These are phyloP conservation scores for Cercospora sp. DNA, from an alignment of 2,329 filamentous ascomycete species.

Conservation along the genomic window DNA sequence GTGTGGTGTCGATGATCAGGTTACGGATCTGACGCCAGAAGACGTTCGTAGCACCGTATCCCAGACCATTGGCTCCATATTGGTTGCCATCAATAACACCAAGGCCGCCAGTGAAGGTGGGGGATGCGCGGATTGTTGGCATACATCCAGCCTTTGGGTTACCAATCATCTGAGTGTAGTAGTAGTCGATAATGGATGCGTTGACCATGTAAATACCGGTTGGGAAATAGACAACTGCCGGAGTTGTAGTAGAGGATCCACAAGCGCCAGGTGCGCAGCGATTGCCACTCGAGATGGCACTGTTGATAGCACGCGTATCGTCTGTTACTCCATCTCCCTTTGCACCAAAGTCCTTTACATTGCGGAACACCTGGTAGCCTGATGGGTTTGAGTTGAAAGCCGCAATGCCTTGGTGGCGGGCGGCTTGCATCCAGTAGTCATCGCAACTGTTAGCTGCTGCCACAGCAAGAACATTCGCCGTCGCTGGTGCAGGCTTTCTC, in stretches of 20 bases:
- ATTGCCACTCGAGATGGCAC: slow-evolving; percentile 43
- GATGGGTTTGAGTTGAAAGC: slow-evolving; percentile 48
- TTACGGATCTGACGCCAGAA: slow-evolving; percentile 68
- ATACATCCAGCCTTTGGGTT: slow-evolving; percentile 53
- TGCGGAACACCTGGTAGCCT: slow-evolving; percentile 50
- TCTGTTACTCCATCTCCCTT: slow-evolving; percentile 53
- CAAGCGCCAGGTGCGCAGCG: slow-evolving; percentile 46
- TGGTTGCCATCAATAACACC: slow-evolving; percentile 60
- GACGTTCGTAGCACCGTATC: slow-evolving; percentile 55
- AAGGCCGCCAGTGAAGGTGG: slow-evolving; percentile 53
- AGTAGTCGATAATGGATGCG: slow-evolving; percentile 60
- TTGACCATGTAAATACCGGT: slow-evolving; percentile 60
- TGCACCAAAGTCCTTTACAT: slow-evolving; percentile 51
- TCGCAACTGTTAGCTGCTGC: slow-evolving; percentile 19
- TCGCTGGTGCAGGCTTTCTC: background rate
- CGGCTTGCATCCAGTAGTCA: slow-evolving; percentile 46
- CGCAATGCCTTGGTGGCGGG: slow-evolving; percentile 51
- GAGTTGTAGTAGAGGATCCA: slow-evolving; percentile 51
- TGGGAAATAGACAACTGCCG: slow-evolving; percentile 59
- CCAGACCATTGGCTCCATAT: slow-evolving; percentile 46
- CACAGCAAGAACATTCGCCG: background rate
- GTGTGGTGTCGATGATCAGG: slow-evolving; percentile 61
- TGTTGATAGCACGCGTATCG: slow-evolving; percentile 58
- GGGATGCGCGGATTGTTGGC: slow-evolving; percentile 56
- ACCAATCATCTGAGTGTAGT: slow-evolving; percentile 63